A percentile compares a stretch with the other conserved stretches of the same genome.
phyloP scores from a whole-genome alignment of 768 basidiomycete species.

The Crucibulum laeve region DNA sequence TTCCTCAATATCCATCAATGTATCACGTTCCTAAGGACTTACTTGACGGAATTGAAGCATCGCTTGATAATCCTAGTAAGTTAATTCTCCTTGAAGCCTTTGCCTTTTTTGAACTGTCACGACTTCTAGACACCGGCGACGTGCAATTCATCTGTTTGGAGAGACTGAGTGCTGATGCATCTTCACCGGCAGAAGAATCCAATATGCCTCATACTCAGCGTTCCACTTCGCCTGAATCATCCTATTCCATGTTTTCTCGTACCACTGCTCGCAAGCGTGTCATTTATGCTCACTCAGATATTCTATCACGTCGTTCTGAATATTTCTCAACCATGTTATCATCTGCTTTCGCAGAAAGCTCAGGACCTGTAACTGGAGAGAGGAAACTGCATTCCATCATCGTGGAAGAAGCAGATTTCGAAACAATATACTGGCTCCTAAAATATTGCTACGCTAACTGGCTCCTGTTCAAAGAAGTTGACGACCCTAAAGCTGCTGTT shows the following conservation, averaged over 20 bases:
- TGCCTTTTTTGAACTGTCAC: neutral
- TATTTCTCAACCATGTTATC: slow-evolving; percentile 75
- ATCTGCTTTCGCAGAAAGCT: slow-evolving; percentile 65
- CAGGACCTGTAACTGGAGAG: slow-evolving; percentile 33
- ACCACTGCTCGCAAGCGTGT: slow-evolving; percentile 64
- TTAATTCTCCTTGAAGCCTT: slow-evolving; percentile 5
- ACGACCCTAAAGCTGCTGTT: slow-evolving; percentile 65
- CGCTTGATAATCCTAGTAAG: slow-evolving; percentile 69
- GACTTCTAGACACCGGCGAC: slow-evolving; percentile 60
- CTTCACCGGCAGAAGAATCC: slow-evolving; percentile 22
- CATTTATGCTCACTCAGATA: slow-evolving; percentile 77
- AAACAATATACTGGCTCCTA: slow-evolving; percentile 75
- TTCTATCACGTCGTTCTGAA: slow-evolving; percentile 68
- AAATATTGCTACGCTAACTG: slow-evolving; percentile 77
- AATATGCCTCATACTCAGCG: slow-evolving; percentile 25
- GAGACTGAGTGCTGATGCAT: slow-evolving; percentile 24
- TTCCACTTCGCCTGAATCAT: slow-evolving; percentile 38
- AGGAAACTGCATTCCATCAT: slow-evolving; percentile 59
- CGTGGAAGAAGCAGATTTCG: slow-evolving; percentile 77
- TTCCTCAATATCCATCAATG: slow-evolving; percentile 62
- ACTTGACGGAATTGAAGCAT: slow-evolving; percentile 63
- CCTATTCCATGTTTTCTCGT: slow-evolving; percentile 36
- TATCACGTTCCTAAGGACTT: slow-evolving; percentile 65
- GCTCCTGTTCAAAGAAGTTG: slow-evolving; percentile 63
- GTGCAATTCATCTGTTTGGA: slow-evolving; percentile 75